A percentile compares a stretch with the other conserved stretches of the same genome.
These are phyloP conservation scores for Calonectria hongkongensis DNA, from an alignment of 2,329 filamentous ascomycete species.

Conservation along the genomic window DNA sequence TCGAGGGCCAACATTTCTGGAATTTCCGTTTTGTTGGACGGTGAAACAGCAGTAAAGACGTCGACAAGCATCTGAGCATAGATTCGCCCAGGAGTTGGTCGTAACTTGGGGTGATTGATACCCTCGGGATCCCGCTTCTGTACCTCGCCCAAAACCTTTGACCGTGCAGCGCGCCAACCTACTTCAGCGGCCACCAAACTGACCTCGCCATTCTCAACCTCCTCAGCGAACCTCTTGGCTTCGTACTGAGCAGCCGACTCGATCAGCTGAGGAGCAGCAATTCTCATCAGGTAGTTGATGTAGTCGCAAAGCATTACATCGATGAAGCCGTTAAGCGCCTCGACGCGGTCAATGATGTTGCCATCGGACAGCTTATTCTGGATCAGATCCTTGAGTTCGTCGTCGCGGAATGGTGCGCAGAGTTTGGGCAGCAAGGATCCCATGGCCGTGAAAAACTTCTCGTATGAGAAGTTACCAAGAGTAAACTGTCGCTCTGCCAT, in stretches of 20 bases:
- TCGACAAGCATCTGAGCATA: constrained; percentile 86
- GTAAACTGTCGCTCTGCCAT: constrained; percentile 81
- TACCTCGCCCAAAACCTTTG: constrained; percentile 79
- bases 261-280: constrained; percentile 82
- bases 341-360: constrained; percentile 84
- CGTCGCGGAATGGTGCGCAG: constrained; percentile 87
- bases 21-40: constrained; percentile 71
- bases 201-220: constrained; percentile 74
- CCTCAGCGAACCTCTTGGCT: constrained; percentile 80
- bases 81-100: constrained; percentile 80
- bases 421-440: constrained; percentile 84
- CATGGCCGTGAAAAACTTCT: constrained; percentile 87
- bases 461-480: constrained; percentile 85
- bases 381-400: constrained; percentile 81
- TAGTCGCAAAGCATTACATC: constrained; percentile 88
- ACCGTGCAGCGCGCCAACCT: constrained; percentile 79
- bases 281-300: constrained; percentile 85
- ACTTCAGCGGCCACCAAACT: constrained; percentile 76
- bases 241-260: constrained; percentile 84
- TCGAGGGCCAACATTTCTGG: constrained; percentile 87
- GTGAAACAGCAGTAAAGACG: constrained; percentile 80
- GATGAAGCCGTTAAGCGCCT: constrained; percentile 84
- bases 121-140: constrained; percentile 81
- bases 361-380: constrained; percentile 76
- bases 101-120: constrained; percentile 76